These are phyloP conservation scores for Calonectria fujianensis DNA, from an alignment of 2,329 filamentous ascomycete species.

Conservation along the genomic window DNA sequence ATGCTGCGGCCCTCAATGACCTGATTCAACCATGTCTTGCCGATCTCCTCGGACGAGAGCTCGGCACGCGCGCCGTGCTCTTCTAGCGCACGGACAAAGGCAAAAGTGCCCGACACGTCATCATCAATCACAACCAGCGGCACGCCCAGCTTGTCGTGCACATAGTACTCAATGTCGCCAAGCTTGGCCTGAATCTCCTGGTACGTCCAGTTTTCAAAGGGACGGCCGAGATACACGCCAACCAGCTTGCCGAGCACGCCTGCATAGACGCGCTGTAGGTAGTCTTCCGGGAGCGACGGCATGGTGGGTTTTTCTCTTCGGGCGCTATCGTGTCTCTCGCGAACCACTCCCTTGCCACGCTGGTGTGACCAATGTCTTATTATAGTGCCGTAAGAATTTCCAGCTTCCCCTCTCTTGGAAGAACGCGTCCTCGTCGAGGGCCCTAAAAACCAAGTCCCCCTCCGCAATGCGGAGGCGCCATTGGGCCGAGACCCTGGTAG, in stretches of 20 bases:
- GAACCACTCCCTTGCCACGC: not conserved
- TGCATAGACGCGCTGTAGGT: constrained; percentile 36
- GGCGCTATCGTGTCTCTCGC: not conserved
- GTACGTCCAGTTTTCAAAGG: constrained; percentile 35
- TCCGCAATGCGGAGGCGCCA: not conserved
- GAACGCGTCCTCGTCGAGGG: not conserved
- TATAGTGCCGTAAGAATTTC: not conserved
- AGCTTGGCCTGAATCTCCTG: constrained; percentile 33
- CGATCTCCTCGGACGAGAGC: constrained; percentile 32
- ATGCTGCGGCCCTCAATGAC: constrained; percentile 30
- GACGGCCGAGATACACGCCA: constrained; percentile 37
- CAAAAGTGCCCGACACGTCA: constrained; percentile 37
- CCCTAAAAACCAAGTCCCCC: not conserved
- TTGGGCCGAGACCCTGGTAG: not conserved
- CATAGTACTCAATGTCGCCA: constrained; percentile 33
- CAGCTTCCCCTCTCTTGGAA: constrained; percentile 22
- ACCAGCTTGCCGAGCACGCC: constrained; percentile 38
- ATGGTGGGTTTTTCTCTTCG: not conserved
- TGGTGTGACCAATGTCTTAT: not conserved
- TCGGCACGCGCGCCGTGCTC: constrained; percentile 31
- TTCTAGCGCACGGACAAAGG: constrained; percentile 34
- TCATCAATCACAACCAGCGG: constrained; percentile 37
- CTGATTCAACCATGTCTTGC: constrained; percentile 39
- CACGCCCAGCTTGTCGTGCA: constrained; percentile 33
- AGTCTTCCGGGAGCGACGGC: constrained; percentile 33